Evolutionary conservation across 2,329 filamentous ascomycete species (phyloP).

Genomic region (Trichophyton simii): DNA sequence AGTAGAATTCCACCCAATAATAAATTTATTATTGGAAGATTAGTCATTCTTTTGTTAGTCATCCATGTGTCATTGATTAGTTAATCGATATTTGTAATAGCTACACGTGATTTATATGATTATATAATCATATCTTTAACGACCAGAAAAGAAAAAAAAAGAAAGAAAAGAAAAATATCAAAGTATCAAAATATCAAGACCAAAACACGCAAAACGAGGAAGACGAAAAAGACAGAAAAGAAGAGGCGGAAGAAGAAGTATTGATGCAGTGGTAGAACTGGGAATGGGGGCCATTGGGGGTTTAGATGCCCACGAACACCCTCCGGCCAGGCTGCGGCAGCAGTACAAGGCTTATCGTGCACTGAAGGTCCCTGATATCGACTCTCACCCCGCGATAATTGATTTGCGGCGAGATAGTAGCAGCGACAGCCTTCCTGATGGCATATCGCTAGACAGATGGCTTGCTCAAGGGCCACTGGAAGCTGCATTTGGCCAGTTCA

Average conservation of each 20-base stretch:
- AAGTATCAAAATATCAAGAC: background rate
- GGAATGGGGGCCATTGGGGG: slow-evolving; percentile 7
- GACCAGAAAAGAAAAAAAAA: background rate
- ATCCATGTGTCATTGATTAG: background rate
- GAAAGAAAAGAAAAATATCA: background rate
- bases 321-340: slow-evolving; percentile 55
- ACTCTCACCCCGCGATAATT: slow-evolving; percentile 44
- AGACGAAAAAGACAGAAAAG: background rate
- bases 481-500: slow-evolving; percentile 23
- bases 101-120: background rate
- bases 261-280: background rate
- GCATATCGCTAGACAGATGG: slow-evolving; percentile 20
- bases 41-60: background rate
- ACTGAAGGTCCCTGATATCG: slow-evolving; percentile 42
- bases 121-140: background rate
- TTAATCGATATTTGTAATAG: background rate
- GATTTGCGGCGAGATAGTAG: slow-evolving; percentile 37
- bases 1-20: no score
- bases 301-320: slow-evolving; percentile 65
- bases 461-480: slow-evolving; percentile 21
- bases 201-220: background rate
- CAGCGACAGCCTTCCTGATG: slow-evolving; percentile 17
- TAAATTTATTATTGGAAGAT: background rate
- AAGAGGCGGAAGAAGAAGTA: background rate
- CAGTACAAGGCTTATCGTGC: slow-evolving; percentile 66